Base-by-base conservation (phyloP, 371 early-diverging fungal species). In the Synchytrium microbalum region DNA sequence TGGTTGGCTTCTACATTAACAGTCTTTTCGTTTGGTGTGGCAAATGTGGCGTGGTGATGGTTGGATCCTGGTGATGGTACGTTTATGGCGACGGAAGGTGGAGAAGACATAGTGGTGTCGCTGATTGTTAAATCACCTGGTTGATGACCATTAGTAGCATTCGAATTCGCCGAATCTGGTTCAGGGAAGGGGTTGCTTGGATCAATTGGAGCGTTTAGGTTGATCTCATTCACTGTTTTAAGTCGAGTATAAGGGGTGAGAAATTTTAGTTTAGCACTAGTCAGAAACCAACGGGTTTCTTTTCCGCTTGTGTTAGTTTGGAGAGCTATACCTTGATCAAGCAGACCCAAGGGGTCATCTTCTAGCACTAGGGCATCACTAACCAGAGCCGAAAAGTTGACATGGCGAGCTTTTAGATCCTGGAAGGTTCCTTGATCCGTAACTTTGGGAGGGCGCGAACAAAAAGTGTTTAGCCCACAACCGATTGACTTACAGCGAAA, bases 401-500 rank as follows among this genome's bases (percentile, higher is more conserved):
- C 72, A 28, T 76, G 65, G 16, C 69, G 52, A 0, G 77, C 80
- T 59, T 86, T 81, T 29, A 92, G 74, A 64, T 89, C 86, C 23
- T 64, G 67, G 63, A 79, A 89, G 0, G 85, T 82, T 2, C 92
- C 92, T 29, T 83, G 77, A 60, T 83, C 87, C 33, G 81, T 75
- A 30, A 88, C 68, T 14, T n/a, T n/a, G n/a, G n/a, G n/a, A n/a
- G n/a, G n/a, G n/a, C n/a, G n/a, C n/a, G n/a, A 56, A 56, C 46
- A 38, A 38, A 10, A 5, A 60, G n/a, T 52, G n/a, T 60, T 60
- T 60, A 25, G 27, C 13, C 14, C 14, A 58, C 19, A 26, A 64
- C 29, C 27, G 32, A 0, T 25, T 10, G 0, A 62, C 3, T 3
- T 3, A 56, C 57, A 13, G 28, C 16, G 16, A 51, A 14, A 51